These are phyloP conservation scores for Eucalyptus urophylla DNA, from an alignment of 345 rosid species.

Conservation along the genomic window DNA sequence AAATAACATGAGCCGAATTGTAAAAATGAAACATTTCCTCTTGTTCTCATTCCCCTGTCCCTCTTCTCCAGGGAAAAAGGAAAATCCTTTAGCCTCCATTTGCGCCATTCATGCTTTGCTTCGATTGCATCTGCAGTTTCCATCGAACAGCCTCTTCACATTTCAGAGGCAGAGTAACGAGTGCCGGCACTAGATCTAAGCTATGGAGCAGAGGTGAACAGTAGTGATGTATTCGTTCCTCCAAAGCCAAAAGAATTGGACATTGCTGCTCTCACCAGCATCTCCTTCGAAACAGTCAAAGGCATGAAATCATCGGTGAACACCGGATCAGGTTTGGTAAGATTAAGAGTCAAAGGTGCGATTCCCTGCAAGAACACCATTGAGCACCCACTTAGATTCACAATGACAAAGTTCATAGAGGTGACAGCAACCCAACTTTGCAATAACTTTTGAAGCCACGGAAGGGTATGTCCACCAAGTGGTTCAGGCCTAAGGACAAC, in stretches of 20 bases:
- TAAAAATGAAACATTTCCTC: neutral
- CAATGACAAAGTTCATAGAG: neutral
- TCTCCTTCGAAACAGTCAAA: constrained; percentile 51
- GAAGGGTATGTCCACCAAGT: neutral
- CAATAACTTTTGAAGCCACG: rapidly evolving
- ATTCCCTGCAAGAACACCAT: constrained; percentile 46
- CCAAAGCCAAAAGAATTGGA: constrained; percentile 94
- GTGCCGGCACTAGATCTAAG: neutral
- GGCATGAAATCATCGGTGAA: constrained; percentile 54
- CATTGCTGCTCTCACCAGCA: constrained; percentile 59
- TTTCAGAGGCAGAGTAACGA: neutral
- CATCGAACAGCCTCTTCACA: neutral
- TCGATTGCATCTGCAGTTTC: neutral
- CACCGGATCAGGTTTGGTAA: constrained; percentile 65
- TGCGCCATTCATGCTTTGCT: neutral
- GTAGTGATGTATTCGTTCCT: constrained; percentile 81
- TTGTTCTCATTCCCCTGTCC: neutral
- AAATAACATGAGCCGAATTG: neutral
- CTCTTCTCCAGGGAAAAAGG: neutral
- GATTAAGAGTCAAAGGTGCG: constrained; percentile 78
- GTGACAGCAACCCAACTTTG: neutral
- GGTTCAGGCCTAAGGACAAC: neutral
- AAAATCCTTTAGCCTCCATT: neutral
- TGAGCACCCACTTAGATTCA: neutral
- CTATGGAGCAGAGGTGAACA: constrained; percentile 28